These are phyloP conservation scores for Coffea humblotiana DNA, from an alignment of 305 asterid genomes.

Conservation along the genomic window DNA sequence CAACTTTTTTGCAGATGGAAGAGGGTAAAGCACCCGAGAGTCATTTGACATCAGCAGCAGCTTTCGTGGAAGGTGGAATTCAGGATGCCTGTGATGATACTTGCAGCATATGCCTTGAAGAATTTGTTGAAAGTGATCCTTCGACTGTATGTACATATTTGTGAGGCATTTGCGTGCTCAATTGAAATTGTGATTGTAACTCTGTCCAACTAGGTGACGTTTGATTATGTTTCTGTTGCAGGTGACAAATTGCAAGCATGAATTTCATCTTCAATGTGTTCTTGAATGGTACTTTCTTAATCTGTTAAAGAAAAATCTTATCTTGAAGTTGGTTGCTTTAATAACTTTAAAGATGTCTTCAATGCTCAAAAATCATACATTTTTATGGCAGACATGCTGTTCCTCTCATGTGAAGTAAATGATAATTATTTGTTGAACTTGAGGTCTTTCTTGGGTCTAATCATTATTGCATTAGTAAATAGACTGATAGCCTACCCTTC, in stretches of 20 bases:
- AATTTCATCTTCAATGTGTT: conserved; percentile 85
- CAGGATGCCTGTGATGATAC: conserved; percentile 88
- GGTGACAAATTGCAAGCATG: conserved; percentile 91
- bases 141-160: conserved; percentile 51
- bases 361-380: neutral
- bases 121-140: conserved; percentile 70
- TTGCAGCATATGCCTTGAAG: conserved; percentile 94
- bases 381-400: neutral
- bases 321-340: neutral
- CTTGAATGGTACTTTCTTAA: conserved; percentile 61
- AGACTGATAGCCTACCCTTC: neutral
- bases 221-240: conserved; percentile 23
- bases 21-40: conserved; percentile 56
- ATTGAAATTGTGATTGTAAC: conserved; percentile 4
- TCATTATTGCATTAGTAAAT: neutral
- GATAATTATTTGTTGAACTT: neutral
- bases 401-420: no score
- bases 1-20: conserved; percentile 56
- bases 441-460: neutral
- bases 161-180: neutral
- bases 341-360: neutral
- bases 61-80: conserved; percentile 89
- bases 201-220: no score
- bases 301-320: neutral
- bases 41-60: conserved; percentile 75